A percentile compares a stretch with the other conserved stretches of the same genome.
Conservation (phyloP, 2,329 filamentous ascomycete species). For the Paraphoma sp. region DNA sequence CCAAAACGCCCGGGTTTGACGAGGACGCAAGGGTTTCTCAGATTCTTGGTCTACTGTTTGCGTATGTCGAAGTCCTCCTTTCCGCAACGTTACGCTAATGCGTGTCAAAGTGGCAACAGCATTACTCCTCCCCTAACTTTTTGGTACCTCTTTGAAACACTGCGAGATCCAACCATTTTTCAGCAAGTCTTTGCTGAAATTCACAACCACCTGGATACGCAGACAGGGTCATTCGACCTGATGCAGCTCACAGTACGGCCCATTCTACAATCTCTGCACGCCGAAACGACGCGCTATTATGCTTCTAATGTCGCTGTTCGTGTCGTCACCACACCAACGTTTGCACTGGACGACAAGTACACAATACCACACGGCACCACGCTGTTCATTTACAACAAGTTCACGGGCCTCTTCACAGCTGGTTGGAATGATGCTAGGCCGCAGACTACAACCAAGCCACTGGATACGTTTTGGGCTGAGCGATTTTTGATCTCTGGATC, state of each 20-base stretch:
- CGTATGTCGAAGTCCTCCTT: not conserved
- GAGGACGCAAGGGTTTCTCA: constrained; percentile 17
- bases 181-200: constrained; percentile 5
- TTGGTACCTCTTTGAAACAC: constrained; percentile 22
- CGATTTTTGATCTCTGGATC: constrained; percentile 8
- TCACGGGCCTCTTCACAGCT: constrained; percentile 8
- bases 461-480: constrained; percentile 20
- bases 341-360: constrained; percentile 18
- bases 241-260: constrained; percentile 15
- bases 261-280: constrained; percentile 21
- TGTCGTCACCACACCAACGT: constrained; percentile 7
- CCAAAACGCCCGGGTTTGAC: constrained; percentile 14
- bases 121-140: constrained; percentile 19
- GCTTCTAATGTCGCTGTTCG: constrained; percentile 10
- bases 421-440: constrained; percentile 8
- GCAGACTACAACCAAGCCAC: not conserved
- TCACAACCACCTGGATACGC: not conserved
- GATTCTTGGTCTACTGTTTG: constrained; percentile 21
- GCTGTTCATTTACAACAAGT: constrained; percentile 15
- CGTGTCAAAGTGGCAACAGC: constrained; percentile 8
- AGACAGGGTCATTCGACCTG: constrained; percentile 7
- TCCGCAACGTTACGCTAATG: not conserved
- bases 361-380: constrained; percentile 12
- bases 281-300: constrained; percentile 19
- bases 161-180: constrained; percentile 3